Percentiles rank a stretch among this genome's conserved stretches.
phyloP scores from a whole-genome alignment of 2,329 filamentous ascomycete genomes.

The Pseudocercospora ulei region DNA sequence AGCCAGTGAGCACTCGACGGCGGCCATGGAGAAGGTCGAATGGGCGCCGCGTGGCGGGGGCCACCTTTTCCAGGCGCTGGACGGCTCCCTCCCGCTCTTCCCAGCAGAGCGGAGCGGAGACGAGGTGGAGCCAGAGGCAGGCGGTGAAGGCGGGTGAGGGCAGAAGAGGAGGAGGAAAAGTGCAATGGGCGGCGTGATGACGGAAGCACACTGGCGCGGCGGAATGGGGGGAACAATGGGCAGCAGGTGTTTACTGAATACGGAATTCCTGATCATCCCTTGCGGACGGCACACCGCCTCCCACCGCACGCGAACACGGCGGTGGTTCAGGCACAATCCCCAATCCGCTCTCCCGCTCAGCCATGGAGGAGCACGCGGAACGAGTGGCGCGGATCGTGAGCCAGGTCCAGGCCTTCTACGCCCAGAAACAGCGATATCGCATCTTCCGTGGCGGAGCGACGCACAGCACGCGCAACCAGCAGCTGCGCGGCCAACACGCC shows the following conservation, averaged over 20 bases:
- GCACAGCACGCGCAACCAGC: conserved; percentile 39
- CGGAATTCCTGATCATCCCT: neutral
- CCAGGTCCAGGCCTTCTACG: conserved; percentile 40
- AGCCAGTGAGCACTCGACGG: too few species aligned
- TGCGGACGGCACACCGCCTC: neutral
- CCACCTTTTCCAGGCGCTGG: too few species aligned
- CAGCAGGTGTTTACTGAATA: neutral
- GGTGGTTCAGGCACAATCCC: neutral
- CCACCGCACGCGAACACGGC: neutral
- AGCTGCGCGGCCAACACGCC: conserved; percentile 33
- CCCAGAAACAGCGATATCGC: conserved; percentile 41
- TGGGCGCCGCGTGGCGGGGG: too few species aligned
- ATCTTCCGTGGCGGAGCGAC: conserved; percentile 51
- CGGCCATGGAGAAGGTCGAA: too few species aligned
- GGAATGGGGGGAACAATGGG: conserved; percentile 6
- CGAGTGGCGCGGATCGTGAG: neutral
- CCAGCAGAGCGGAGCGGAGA: too few species aligned
- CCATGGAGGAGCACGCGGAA: conserved; percentile 8
- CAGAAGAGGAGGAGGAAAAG: too few species aligned
- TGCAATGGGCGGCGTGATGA: conserved; percentile 1
- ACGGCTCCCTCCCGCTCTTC: too few species aligned
- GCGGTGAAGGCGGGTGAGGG: too few species aligned
- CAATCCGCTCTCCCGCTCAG: neutral
- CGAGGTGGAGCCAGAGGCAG: too few species aligned
- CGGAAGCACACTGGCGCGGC: neutral